phyloP scores from a whole-genome alignment of 2,329 filamentous ascomycete genomes.

The Trichoderma lentiforme region DNA sequence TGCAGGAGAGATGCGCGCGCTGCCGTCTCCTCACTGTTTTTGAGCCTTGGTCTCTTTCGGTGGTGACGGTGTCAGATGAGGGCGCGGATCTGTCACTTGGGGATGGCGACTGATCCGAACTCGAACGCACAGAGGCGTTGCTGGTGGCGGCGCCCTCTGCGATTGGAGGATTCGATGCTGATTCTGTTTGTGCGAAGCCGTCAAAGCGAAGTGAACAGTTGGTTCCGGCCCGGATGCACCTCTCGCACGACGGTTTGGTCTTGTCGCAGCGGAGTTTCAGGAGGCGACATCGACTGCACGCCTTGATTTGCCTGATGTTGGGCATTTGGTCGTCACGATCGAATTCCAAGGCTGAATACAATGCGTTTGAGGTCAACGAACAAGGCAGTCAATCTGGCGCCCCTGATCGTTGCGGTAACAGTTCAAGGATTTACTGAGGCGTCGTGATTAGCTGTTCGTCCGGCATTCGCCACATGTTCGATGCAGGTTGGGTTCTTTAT shows the following conservation, averaged over 20 bases:
- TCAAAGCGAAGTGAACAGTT: neutral
- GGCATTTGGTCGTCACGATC: neutral
- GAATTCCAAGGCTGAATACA: neutral
- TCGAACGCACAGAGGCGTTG: neutral
- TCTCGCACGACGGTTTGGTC: neutral
- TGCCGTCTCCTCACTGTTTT: neutral
- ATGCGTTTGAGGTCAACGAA: neutral
- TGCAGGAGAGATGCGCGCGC: slow-evolving; percentile 7
- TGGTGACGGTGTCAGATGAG: neutral
- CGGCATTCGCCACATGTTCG: neutral
- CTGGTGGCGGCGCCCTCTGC: neutral
- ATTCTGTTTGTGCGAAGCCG: neutral
- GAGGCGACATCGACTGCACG: neutral
- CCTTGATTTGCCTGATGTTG: neutral
- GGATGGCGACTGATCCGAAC: neutral
- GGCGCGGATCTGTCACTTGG: neutral
- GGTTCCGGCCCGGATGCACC: neutral
- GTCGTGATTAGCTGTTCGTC: neutral
- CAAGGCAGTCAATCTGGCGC: neutral
- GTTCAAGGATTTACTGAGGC: neutral
- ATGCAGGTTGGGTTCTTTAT: neutral
- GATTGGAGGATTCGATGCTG: neutral
- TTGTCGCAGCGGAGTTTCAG: slow-evolving; percentile 2
- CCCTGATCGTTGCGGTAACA: neutral
- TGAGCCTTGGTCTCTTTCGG: neutral